Evolutionary conservation across 345 rosid genomes (phyloP).

Genomic region (Bruguiera gymnorhiza): DNA sequence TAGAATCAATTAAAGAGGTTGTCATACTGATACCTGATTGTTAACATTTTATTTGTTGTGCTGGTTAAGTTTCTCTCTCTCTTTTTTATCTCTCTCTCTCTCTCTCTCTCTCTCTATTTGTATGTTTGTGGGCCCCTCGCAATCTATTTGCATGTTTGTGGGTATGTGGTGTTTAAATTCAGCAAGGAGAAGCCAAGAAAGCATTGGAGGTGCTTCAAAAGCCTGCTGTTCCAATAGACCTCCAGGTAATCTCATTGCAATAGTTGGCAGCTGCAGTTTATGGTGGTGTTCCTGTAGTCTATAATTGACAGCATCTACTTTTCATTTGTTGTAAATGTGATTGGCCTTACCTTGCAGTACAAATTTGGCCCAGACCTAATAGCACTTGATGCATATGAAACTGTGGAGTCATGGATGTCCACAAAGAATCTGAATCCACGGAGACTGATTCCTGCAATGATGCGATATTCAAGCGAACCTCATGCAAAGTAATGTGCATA

Average conservation of each 20-base stretch:
- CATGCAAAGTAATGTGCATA: conserved; percentile 78
- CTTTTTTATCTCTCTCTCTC: no score
- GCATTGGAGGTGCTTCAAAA: conserved; percentile 88
- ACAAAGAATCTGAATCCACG: conserved; percentile 82
- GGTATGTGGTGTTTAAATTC: conserved; percentile 14
- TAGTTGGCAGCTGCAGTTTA: conserved; percentile 7
- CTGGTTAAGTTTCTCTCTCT: no score
- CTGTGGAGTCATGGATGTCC: conserved; percentile 98
- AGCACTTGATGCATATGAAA: conserved; percentile 95
- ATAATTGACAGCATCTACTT: conserved; percentile 9
- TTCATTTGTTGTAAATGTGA: conserved; percentile 15
- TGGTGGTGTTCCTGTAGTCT: not conserved
- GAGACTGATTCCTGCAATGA: conserved; percentile 95
- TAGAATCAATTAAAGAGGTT: no score
- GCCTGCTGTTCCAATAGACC: conserved; percentile 79
- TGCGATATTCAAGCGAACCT: conserved; percentile 99
- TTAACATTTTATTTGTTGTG: no score
- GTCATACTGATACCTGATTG: no score
- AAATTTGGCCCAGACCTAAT: conserved; percentile 94
- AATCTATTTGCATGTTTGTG: not conserved
- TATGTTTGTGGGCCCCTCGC: not conserved
- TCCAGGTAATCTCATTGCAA: conserved; percentile 56
- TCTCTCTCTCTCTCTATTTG: not conserved
- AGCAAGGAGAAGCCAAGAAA: conserved; percentile 98
- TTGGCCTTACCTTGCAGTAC: conserved; percentile 58